Base-by-base conservation (phyloP, 257 asterid genomes). In the Craterostigma plantagineum region DNA sequence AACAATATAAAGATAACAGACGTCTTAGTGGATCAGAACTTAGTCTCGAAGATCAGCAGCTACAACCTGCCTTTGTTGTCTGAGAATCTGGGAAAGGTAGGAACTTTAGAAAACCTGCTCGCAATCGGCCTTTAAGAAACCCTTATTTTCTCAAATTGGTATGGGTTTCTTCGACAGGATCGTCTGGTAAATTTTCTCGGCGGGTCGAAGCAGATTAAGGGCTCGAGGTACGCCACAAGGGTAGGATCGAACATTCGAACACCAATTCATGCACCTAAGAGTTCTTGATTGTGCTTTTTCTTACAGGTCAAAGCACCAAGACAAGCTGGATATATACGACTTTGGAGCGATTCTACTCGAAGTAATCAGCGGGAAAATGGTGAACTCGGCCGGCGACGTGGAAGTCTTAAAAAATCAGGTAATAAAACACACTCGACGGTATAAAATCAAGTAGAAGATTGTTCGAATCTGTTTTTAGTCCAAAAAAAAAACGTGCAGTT, bases 311-410 rank as follows among this genome's bases (percentile, higher is more conserved):
- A 70, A 56, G 51, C 62, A 69, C 62, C 79, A 63, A 48, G 94
- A 71, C 39, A 81, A 78, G 72, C 45, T 40, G 14, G 94, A 78
- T 42, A 69, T 76, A 10, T 72, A 78, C 34, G 91, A 76, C 58
- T 78, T 81, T 9, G 97, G 97, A 30, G 75, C 73, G 18, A 69
- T 86, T 38, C 56, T 86, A 49, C 71, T 81, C 50, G 92, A 86
- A 73, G 52, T 81, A 38, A 76, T 86, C 48, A 39, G 71, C 0
- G 93, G 94, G 45, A 78, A 56, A 62, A 65, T 63, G 8, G 52
- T 76, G 55, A 60, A 58, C 62, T 64, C 78, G 45, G 59, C 55
- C 16, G 60, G 49, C 13, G 91, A 64, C 41, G 62, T 65, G 16
- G 70, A 65, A 50, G 56, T 58, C 30, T 55, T 73, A 37, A 72